Percentiles rank a stretch among this genome's conserved stretches.
These are phyloP conservation scores for Cardiospermum halicacabum DNA, from an alignment of 345 rosid species.

Conservation along the genomic window DNA sequence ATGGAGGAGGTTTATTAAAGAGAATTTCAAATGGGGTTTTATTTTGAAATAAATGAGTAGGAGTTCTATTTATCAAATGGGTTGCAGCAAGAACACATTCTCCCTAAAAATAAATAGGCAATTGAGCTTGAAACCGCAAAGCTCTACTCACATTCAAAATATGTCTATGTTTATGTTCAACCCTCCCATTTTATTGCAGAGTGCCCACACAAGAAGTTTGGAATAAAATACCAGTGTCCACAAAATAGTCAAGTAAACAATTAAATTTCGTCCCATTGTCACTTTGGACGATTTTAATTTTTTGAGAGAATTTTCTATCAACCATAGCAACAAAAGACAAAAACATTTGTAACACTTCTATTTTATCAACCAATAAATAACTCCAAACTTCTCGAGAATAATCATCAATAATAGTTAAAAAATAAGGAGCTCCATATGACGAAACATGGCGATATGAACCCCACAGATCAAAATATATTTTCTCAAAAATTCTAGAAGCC, in stretches of 20 bases:
- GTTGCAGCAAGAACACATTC: too few species aligned
- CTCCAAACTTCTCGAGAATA: constrained; percentile 2
- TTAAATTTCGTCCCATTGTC: constrained; percentile 15
- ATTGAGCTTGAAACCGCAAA: too few species aligned
- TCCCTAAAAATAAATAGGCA: too few species aligned
- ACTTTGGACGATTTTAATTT: neutral
- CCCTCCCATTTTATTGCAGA: neutral
- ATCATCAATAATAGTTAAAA: constrained; percentile 21
- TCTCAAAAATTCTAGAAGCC: neutral
- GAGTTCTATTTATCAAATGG: too few species aligned
- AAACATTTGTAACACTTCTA: neutral
- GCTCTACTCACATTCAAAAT: too few species aligned
- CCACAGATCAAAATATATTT: neutral
- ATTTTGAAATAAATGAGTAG: too few species aligned
- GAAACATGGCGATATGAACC: too few species aligned
- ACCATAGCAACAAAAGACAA: neutral
- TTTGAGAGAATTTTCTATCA: neutral
- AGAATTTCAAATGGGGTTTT: too few species aligned
- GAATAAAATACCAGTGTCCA: neutral
- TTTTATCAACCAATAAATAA: constrained; percentile 14
- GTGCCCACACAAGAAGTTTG: neutral
- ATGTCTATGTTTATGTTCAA: neutral
- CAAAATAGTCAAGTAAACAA: neutral
- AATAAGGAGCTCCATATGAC: too few species aligned
- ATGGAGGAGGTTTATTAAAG: too few species aligned